These are phyloP conservation scores for Globisporangium solare DNA, from an alignment of 352 stramenopile genomes.

Conservation along the genomic window DNA sequence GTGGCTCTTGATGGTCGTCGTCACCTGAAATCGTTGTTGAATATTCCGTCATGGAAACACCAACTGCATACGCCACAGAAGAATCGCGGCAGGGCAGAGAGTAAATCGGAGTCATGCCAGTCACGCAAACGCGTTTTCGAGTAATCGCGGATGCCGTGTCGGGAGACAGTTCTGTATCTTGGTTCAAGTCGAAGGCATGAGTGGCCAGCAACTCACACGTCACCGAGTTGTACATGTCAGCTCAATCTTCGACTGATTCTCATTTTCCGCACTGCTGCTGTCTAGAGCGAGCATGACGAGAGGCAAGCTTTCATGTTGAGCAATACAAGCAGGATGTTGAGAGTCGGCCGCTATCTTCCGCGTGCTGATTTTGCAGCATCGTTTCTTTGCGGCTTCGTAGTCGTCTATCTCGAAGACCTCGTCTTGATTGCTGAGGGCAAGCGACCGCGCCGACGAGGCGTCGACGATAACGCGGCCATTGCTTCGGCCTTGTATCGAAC, in stretches of 20 bases:
- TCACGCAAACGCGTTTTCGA: background rate
- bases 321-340: background rate
- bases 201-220: background rate
- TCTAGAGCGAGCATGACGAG: conserved; percentile 4
- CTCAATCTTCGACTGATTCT: background rate
- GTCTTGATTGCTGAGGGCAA: conserved; percentile 8
- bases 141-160: background rate
- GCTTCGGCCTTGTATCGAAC: conserved; percentile 33
- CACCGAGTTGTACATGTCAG: background rate
- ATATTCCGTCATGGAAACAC: conserved; percentile 2
- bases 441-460: conserved; percentile 18
- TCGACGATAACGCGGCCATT: conserved; percentile 10
- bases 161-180: background rate
- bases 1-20: conserved; percentile 1
- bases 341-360: background rate
- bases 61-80: background rate
- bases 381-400: conserved; percentile 42
- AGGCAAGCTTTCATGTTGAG: conserved; percentile 7
- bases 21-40: background rate
- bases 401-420: conserved; percentile 20
- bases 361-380: conserved; percentile 25
- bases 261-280: background rate
- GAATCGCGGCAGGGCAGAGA: background rate
- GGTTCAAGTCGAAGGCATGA: background rate
- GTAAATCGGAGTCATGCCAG: conserved; percentile 5